Evolutionary conservation across 495 filamentous ascomycete species (phyloP).

Genomic region (Bacidia gigantensis): DNA sequence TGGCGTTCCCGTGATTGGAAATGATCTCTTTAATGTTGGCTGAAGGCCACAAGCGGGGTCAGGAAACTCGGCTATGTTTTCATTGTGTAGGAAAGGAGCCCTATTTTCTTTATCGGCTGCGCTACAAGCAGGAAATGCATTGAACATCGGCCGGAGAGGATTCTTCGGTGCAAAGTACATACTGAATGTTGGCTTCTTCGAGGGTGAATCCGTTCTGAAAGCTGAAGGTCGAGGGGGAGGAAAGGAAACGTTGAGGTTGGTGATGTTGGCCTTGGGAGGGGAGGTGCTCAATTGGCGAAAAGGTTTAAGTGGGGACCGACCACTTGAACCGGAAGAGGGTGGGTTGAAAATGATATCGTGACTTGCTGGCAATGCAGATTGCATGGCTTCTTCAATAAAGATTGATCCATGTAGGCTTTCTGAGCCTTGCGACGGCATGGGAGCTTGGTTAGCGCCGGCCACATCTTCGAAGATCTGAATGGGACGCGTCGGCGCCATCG

Average conservation of each 20-base stretch:
- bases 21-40: slow-evolving; percentile 45
- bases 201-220: slow-evolving; percentile 71
- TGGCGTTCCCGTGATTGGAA: slow-evolving; percentile 62
- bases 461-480: slow-evolving; percentile 54
- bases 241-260: slow-evolving; percentile 45
- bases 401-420: slow-evolving; percentile 17
- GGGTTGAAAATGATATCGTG: slow-evolving; percentile 42
- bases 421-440: slow-evolving; percentile 37
- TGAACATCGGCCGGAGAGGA: slow-evolving; percentile 51
- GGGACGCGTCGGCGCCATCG: slow-evolving; percentile 54
- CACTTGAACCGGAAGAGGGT: slow-evolving; percentile 32
- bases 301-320: slow-evolving; percentile 46
- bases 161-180: slow-evolving; percentile 33
- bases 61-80: slow-evolving; percentile 38
- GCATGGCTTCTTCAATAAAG: slow-evolving; percentile 31
- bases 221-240: slow-evolving; percentile 50
- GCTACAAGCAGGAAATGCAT: slow-evolving; percentile 42
- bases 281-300: slow-evolving; percentile 32
- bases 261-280: slow-evolving; percentile 27
- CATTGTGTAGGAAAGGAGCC: slow-evolving; percentile 32
- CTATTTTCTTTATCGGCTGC: slow-evolving; percentile 53
- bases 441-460: slow-evolving; percentile 33
- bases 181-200: slow-evolving; percentile 60
- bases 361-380: slow-evolving; percentile 2
- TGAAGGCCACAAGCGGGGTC: slow-evolving; percentile 46